Evolutionary conservation across 1,284 basidiomycete species (phyloP).

Genomic region (Ceratobasidium sp.): DNA sequence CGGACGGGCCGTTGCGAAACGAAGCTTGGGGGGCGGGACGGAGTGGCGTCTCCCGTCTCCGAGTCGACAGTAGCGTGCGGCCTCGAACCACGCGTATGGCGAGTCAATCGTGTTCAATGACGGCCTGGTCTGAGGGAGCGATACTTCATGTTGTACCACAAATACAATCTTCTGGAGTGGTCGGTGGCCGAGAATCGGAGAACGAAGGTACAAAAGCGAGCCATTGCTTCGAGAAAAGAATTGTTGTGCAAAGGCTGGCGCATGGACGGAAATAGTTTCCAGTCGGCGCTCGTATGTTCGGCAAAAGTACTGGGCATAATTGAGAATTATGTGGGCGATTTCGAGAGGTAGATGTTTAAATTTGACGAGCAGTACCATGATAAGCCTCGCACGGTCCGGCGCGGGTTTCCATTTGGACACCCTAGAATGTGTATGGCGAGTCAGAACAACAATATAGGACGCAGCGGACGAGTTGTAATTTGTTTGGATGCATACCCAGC

Average conservation of each 20-base stretch:
- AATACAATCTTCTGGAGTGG: constrained; percentile 23
- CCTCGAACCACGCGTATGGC: constrained; percentile 23
- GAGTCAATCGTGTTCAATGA: constrained; percentile 11
- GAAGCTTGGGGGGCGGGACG: constrained; percentile 16
- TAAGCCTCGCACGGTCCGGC: not conserved
- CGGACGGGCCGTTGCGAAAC: constrained; percentile 13
- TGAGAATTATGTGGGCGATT: constrained; percentile 24
- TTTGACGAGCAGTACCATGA: not conserved
- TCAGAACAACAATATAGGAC: too few relatives aligned
- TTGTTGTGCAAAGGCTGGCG: constrained; percentile 7
- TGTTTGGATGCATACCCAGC: too few relatives aligned
- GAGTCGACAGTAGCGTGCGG: not conserved
- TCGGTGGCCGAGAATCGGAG: constrained; percentile 2
- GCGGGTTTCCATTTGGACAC: constrained; percentile 10
- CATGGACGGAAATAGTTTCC: constrained; percentile 18
- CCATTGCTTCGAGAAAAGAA: constrained; percentile 24
- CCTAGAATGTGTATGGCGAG: too few relatives aligned
- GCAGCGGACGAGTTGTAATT: too few relatives aligned
- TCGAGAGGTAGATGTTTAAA: constrained; percentile 5
- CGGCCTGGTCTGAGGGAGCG: constrained; percentile 17
- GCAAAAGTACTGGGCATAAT: constrained; percentile 17
- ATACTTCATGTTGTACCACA: constrained; percentile 24
- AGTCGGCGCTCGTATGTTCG: constrained; percentile 25
- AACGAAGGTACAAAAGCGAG: constrained; percentile 21
- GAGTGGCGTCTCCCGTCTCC: not conserved